Evolutionary conservation across 768 basidiomycete genomes (phyloP).

Genomic region (Naganishia antarctica): DNA sequence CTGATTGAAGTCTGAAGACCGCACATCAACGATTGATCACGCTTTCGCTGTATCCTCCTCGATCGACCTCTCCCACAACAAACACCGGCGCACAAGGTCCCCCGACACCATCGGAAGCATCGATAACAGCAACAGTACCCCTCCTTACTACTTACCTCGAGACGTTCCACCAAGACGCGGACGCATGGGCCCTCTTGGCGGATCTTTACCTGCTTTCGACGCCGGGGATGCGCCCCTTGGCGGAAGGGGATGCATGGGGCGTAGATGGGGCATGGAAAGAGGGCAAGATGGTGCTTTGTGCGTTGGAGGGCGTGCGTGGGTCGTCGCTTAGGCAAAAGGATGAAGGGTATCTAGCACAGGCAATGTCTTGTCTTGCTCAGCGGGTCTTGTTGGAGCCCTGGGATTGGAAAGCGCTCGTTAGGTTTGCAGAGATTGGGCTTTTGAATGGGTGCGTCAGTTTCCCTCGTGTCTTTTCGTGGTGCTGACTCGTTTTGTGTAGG

Average conservation of each 20-base stretch:
- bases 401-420: slow-evolving; percentile 34
- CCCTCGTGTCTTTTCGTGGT: not conserved
- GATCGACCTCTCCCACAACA: slow-evolving; percentile 14
- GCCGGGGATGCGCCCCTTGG: slow-evolving; percentile 3
- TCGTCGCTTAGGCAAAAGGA: not conserved
- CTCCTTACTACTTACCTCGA: slow-evolving; percentile 46
- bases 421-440: slow-evolving; percentile 41
- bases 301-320: not conserved
- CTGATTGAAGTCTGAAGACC: too few relatives aligned
- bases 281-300: not conserved
- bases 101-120: not conserved
- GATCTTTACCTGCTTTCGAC: slow-evolving; percentile 43
- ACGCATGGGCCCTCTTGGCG: slow-evolving; percentile 47
- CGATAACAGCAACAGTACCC: slow-evolving; percentile 29
- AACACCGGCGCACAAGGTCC: not conserved
- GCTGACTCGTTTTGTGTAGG: slow-evolving; percentile 25
- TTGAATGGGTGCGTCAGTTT: slow-evolving; percentile 34
- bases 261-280: not conserved
- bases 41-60: slow-evolving; percentile 30
- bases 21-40: slow-evolving; percentile 47
- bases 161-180: slow-evolving; percentile 48
- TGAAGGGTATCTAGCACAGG: slow-evolving; percentile 36
- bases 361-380: slow-evolving; percentile 38
- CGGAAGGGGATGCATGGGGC: slow-evolving; percentile 9
- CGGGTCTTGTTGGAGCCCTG: slow-evolving; percentile 39